These are phyloP conservation scores for Fusarium hostae DNA, from an alignment of 2,329 filamentous ascomycete genomes.

Conservation along the genomic window DNA sequence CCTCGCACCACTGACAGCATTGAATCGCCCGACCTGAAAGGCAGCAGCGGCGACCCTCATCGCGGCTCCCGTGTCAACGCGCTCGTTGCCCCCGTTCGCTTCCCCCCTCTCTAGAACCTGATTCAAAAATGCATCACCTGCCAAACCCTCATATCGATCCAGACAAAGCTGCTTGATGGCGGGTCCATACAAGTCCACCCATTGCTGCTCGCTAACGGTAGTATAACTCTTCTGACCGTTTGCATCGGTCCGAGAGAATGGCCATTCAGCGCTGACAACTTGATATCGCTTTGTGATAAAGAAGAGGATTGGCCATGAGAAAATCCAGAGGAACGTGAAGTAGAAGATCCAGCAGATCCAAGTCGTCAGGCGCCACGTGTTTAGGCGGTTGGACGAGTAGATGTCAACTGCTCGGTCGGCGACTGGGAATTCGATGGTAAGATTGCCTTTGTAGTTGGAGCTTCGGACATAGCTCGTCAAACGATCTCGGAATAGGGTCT, in stretches of 20 bases:
- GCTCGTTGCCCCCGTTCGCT: neutral
- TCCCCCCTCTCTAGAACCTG: constrained; percentile 29
- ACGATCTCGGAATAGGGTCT: neutral
- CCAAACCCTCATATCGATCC: constrained; percentile 36
- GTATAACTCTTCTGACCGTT: constrained; percentile 26
- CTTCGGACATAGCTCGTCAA: constrained; percentile 8
- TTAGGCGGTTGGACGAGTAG: constrained; percentile 31
- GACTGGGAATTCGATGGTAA: constrained; percentile 30
- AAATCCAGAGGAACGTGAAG: constrained; percentile 38
- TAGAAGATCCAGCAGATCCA: constrained; percentile 42
- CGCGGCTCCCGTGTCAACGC: constrained; percentile 15
- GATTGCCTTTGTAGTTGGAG: constrained; percentile 36
- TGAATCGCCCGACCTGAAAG: constrained; percentile 30
- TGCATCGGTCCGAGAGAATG: constrained; percentile 16
- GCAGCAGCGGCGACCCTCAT: constrained; percentile 27
- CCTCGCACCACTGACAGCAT: constrained; percentile 8
- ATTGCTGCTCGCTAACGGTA: constrained; percentile 33
- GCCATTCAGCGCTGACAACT: constrained; percentile 31
- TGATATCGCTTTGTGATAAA: constrained; percentile 34
- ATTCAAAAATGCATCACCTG: constrained; percentile 28
- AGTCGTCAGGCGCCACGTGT: constrained; percentile 28
- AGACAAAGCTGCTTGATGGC: constrained; percentile 33
- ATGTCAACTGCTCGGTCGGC: constrained; percentile 40
- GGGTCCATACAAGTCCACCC: constrained; percentile 23
- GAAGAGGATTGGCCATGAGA: constrained; percentile 37